Base-by-base conservation (phyloP, 2,329 filamentous ascomycete species). In the Fusarium lyarnte region DNA sequence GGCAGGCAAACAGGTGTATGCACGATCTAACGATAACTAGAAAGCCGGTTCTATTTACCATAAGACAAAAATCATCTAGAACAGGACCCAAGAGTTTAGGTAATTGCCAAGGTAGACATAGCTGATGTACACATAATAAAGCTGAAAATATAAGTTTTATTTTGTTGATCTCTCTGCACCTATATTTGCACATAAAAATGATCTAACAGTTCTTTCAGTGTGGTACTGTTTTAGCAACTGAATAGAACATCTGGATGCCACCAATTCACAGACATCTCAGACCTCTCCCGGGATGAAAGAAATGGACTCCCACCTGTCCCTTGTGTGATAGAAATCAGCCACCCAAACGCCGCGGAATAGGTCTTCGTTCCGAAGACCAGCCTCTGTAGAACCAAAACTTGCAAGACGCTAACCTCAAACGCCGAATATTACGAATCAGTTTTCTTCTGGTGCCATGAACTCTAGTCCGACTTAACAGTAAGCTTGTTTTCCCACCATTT, bases 401-500 rank as follows among this genome's bases (percentile, higher is more conserved):
- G 36, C 39, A 59, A 46, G 16, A 46, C 55, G 46, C 55, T 38
- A 71, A 58, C 45, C 33, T 52, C 54, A 49, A 66, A 64, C 57
- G 57, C 60, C 55, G 49, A 57, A 66, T 49, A 57, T 41, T 52
- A 58, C 58, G 29, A 64, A 58, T 31, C 47, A 55, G 43, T 57
- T 55, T 21, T 38, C 27, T 63, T 46, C 66, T 43, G 54, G 36
- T 45, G 27, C 21, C 21, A 25, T 33, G 25, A 23, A 35, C 51
- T 54, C 58, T 75, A 75, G 55, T 78, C 71, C 72, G 46, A 68
- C 66, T 81, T 81, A 53, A 78, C 74, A 33, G 81, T 76, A 67
- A 83, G 83, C 69, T 81, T 83, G 51, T 71, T 79, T 78, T 90
- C 88, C 5, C 89, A 73, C 87, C 87, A 89, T 76, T 85, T 88